Evolutionary conservation across 495 filamentous ascomycete genomes (phyloP).

Genomic region (Hypoxylon trugodes): DNA sequence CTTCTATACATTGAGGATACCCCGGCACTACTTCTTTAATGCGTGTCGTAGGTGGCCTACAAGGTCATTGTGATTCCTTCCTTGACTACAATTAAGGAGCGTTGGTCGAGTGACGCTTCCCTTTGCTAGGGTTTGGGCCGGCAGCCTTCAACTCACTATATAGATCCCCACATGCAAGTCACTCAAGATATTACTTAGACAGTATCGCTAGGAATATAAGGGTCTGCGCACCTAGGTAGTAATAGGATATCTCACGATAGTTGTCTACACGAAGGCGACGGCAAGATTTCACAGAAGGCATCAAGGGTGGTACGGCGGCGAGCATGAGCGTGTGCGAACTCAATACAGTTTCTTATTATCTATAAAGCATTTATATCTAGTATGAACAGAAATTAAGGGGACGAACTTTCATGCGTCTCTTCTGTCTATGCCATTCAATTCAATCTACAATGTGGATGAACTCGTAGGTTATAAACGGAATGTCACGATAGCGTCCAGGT

Average conservation of each 20-base stretch:
- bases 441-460: neutral
- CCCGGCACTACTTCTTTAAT: neutral
- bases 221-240: no score
- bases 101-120: neutral
- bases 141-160: neutral
- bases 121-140: neutral
- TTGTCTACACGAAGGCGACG: no score
- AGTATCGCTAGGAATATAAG: no score
- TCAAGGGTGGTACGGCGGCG: no score
- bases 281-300: no score
- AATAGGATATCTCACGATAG: no score
- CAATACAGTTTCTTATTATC: no score
- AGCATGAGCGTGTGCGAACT: no score
- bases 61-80: neutral
- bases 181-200: no score
- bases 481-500: neutral
- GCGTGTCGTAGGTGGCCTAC: neutral
- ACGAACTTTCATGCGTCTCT: neutral
- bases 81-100: neutral
- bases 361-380: neutral
- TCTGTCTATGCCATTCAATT: neutral
- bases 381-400: neutral
- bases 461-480: neutral
- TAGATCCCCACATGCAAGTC: no score
- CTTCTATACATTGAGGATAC: neutral